Base-by-base conservation (phyloP, 108 stramenopile genomes). In the Chaetoceros tenuissimus region DNA sequence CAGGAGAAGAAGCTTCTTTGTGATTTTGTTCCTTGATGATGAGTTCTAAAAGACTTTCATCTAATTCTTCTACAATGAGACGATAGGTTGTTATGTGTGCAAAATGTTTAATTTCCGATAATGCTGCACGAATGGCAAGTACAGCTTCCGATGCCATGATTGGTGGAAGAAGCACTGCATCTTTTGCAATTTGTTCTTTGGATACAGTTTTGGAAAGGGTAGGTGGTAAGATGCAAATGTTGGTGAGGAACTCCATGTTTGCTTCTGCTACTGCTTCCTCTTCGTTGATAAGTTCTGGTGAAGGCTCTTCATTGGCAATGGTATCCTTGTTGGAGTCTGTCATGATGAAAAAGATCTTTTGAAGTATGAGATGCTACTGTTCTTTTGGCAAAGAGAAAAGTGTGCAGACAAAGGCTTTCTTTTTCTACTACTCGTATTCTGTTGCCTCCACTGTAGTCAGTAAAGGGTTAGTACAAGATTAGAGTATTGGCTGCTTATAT, bases 21-120 rank as follows among this genome's bases (percentile, higher is more conserved):
- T 40, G 34, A n/a, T n/a, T n/a, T n/a, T n/a, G n/a, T 40, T 40
- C 34, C 8, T 5, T 10, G 5, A 40, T 13, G 13, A 40, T 40
- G 8, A 40, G 5, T 40, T 40, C 13, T 13, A 40, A 40, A 5
- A 40, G 18, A 22, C 30, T 23, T 2, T 28, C 45, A 28, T 49
- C 7, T 23, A 57, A 3, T 48, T 27, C 48, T 43, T 84, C 88
- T 55, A 85, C 28, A 18, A 72, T 74, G 49, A 92, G 72, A 19
- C 86, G 77, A 69, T 79, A 92, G 52, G 70, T 81, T 13, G 90
- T 92, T 54, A 88, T 53, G 53, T 91, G 89, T 21, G 82, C 81
- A 57, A 62, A 82, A 13, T 80, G 81, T 31, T 70, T 28, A 8
- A 92, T 68, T 55, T 92, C 90, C 5, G 60, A 29, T 8, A 92